Evolutionary conservation across 805 yeast genomes (phyloP), one percentile per base, ranked within the genome.

Genomic region (Kluyveromyces aestuarii): DNA sequence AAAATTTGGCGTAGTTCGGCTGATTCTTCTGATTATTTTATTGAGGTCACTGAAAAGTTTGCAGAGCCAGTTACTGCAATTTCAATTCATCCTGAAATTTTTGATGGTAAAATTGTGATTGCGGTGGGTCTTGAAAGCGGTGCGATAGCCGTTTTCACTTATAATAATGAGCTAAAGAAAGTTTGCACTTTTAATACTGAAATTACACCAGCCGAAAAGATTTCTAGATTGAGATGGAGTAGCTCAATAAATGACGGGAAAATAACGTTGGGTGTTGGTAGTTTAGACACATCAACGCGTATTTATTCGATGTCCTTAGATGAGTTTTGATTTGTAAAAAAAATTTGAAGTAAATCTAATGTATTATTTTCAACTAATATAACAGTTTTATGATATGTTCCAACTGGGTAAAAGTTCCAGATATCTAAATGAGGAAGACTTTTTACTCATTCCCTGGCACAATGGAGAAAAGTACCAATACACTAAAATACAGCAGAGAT

Each of bases 71-170:
- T 85, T 2, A 87, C 96, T 0, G 79, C 95, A 0, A 67, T 87
- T 2, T 80, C 84, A 43, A 72, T 79, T 2, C 74, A 67, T 51
- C 61, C 60, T 11, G 52, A 53, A 6, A 35, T 56, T 1, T 42
- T 69, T 3, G 53, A 67, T 19, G 63, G 60, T 4, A 66, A 68
- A 10, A 50, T 64, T 6, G 53, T 72, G 6, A 50, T 87, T 14
- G 82, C 84, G 1, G 77, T 75, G 11, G 97, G 96, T 1, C 67
- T 80, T 36, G 96, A 87, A 56, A 72, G 68, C 50, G 96, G 96
- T 2, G 69, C 66, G 2, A 65, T 89, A 9, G 57, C 63, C 3
- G 50, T 84, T 1, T 77, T 72, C 50, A 50, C 62, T 1, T 72
- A 77, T 36, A 59, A 59, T 37, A 55, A 57, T 1, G 61, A 59